Base-by-base conservation (phyloP, 2,329 filamentous ascomycete genomes). In the Colletotrichum simmondsii region DNA sequence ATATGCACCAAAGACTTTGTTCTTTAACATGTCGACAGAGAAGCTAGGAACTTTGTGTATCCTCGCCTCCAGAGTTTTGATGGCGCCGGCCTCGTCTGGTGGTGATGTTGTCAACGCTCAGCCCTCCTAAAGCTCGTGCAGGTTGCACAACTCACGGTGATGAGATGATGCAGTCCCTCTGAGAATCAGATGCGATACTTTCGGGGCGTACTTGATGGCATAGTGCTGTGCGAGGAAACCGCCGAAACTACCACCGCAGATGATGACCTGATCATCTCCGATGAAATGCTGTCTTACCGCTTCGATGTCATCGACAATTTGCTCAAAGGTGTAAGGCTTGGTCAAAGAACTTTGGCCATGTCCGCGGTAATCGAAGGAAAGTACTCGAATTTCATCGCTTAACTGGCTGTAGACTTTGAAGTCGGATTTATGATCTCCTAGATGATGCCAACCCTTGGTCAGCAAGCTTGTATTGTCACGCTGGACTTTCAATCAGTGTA, bases 161-260 rank as follows among this genome's bases (percentile, higher is more conserved):
- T 84, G 82, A 69, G 82, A 80, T 5, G 82, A 75, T 2, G 82
- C 82, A 1, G 82, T 83, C 3, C 82, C 83, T 11, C 83, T 75
- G 4, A 84, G 76, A 28, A 84, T 79, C 58, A 84, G 64, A 62
- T 81, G 76, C 6, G 77, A 78, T 1, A 83, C 77, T 2, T 76
- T 70, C 0, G 76, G 42, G 1, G 80, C 75, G 62, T 83, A 83
- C 35, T 80, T 78, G 67, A 84, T 83, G 14, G 82, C 81, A 70
- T 84, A 84, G 5, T 82, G 79, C 71, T 81, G 80, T 0, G 83
- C 83, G 5, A 84, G 73, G 49, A 81, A 84, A 0, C 82, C 83
- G 11, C 83, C 82, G 57, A 84, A 84, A 68, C 81, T 83, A 2
- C 83, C 83, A 10, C 82, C 82, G 16, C 80, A 81, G 26, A 84